Evolutionary conservation across 257 asterid species (phyloP).

Genomic region (Schizonepeta tenuifolia): DNA sequence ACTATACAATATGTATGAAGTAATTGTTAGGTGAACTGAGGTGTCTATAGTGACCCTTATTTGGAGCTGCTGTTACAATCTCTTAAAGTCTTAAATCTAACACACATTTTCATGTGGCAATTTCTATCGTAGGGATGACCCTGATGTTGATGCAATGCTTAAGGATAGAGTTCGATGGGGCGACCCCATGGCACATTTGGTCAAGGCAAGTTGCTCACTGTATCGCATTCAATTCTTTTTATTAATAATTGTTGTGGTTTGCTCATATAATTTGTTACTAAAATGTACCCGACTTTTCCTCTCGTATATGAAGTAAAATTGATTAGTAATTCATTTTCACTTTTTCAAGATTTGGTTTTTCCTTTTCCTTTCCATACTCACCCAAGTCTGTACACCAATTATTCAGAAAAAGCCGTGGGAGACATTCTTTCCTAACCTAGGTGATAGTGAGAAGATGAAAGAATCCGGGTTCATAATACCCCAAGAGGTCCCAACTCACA

Average conservation of each 20-base stretch:
- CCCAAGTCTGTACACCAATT: conserved; percentile 5
- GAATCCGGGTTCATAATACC: conserved; percentile 87
- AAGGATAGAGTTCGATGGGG: conserved; percentile 94
- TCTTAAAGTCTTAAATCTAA: too few species aligned
- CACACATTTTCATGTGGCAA: conserved; percentile 26
- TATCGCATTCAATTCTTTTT: background rate
- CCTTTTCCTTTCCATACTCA: too few species aligned
- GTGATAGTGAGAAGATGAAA: conserved; percentile 75
- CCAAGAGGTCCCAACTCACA: conserved; percentile 75
- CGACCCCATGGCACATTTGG: conserved; percentile 97
- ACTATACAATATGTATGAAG: too few species aligned
- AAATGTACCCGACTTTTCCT: background rate
- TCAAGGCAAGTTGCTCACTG: conserved; percentile 48
- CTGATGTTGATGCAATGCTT: conserved; percentile 83
- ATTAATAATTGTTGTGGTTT: too few species aligned
- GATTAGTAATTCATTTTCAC: too few species aligned
- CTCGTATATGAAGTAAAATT: too few species aligned
- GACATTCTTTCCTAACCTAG: conserved; percentile 60
- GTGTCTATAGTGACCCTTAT: too few species aligned
- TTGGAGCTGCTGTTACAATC: too few species aligned
- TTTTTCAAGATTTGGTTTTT: too few species aligned
- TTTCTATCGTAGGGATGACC: conserved; percentile 70
- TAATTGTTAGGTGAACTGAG: too few species aligned
- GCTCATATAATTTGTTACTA: background rate
- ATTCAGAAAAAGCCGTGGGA: conserved; percentile 66